Evolutionary conservation across 352 stramenopile species (phyloP).

Genomic region (Phytophthora hibernalis): DNA sequence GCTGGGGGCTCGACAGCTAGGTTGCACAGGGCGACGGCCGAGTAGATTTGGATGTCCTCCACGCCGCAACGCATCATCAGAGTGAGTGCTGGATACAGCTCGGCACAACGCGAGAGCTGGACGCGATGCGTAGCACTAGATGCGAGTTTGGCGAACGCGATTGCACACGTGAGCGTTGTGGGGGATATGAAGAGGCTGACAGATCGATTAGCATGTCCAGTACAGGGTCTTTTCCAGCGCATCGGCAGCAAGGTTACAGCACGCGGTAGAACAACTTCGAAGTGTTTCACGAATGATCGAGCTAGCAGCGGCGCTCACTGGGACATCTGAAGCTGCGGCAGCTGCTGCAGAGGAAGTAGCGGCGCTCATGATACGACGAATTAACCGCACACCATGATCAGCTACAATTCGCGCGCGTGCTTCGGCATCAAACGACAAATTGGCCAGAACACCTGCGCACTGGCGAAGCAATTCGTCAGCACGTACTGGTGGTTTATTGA

Average conservation of each 20-base stretch:
- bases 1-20: conserved; percentile 68
- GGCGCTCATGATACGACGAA: conserved; percentile 73
- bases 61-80: conserved; percentile 91
- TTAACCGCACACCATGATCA: conserved; percentile 64
- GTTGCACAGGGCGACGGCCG: conserved; percentile 87
- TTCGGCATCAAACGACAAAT: conserved; percentile 80
- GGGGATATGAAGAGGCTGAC: conserved; percentile 61
- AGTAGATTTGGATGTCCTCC: conserved; percentile 91
- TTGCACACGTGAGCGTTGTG: conserved; percentile 79
- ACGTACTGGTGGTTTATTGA: conserved; percentile 64
- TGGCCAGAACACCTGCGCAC: conserved; percentile 68
- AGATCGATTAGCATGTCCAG: conserved; percentile 85
- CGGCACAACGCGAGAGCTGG: conserved; percentile 68
- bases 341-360: conserved; percentile 29
- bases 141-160: conserved; percentile 81
- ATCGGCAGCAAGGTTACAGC: conserved; percentile 78
- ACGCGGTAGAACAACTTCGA: conserved; percentile 74
- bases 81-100: conserved; percentile 80
- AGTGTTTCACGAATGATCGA: conserved; percentile 65
- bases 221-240: conserved; percentile 72
- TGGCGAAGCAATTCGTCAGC: conserved; percentile 75
- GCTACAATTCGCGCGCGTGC: conserved; percentile 65
- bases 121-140: conserved; percentile 61
- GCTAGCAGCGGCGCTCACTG: conserved; percentile 26
- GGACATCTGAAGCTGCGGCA: conserved; percentile 24